Evolutionary conservation across 2,329 filamentous ascomycete genomes (phyloP).

Genomic region (Westerdykella aurantiaca): DNA sequence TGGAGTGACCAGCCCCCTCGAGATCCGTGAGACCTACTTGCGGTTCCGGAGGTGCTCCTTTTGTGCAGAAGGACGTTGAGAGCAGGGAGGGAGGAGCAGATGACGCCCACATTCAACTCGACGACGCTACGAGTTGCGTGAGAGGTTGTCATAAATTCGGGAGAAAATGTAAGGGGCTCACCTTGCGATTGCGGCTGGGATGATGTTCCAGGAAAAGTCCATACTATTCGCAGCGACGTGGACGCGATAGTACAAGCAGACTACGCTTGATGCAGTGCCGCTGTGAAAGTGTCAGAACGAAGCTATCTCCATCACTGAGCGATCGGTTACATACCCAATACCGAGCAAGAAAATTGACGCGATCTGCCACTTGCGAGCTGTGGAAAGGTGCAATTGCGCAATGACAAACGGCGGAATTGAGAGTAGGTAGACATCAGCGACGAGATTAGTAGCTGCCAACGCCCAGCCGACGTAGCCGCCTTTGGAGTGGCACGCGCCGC

Average conservation of each 20-base stretch:
- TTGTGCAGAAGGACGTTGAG: slow-evolving; percentile 34
- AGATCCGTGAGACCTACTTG: too few species aligned
- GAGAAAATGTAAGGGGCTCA: not conserved
- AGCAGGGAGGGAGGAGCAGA: slow-evolving; percentile 41
- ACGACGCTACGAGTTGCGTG: too few species aligned
- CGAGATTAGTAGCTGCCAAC: not conserved
- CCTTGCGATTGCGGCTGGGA: not conserved
- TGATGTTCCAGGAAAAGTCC: not conserved
- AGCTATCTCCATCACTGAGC: not conserved
- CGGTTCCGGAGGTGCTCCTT: too few species aligned
- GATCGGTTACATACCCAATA: not conserved
- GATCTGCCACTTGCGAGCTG: not conserved
- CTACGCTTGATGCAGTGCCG: not conserved
- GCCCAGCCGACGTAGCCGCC: not conserved
- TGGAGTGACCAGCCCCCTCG: too few species aligned
- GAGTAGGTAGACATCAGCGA: not conserved
- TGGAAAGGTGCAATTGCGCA: not conserved
- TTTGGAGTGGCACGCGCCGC: not conserved
- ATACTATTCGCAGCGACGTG: not conserved
- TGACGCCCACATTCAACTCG: slow-evolving; percentile 21
- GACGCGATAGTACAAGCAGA: not conserved
- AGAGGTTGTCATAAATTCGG: too few species aligned
- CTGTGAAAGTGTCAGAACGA: not conserved
- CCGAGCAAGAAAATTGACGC: not conserved
- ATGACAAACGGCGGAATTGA: not conserved